phyloP scores from a whole-genome alignment of 176 grass and related monocot species.

The Stipa capillata region DNA sequence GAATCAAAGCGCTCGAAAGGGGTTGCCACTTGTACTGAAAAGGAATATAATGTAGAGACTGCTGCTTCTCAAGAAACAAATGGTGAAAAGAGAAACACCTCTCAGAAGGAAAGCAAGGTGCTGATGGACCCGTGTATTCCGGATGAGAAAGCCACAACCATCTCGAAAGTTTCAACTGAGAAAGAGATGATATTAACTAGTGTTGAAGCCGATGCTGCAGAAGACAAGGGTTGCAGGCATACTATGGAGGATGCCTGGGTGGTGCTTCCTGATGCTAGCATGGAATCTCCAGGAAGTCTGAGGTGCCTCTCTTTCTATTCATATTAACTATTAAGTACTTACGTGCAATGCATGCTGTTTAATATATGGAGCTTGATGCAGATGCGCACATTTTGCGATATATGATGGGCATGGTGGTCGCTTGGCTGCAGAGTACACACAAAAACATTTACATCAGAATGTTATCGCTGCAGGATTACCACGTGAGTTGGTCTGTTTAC shows the following conservation, averaged over 20 bases:
- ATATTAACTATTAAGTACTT: not conserved
- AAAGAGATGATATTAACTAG: slow-evolving; percentile 18
- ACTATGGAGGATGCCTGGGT: slow-evolving; percentile 87
- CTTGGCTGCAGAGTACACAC: slow-evolving; percentile 70
- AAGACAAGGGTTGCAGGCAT: slow-evolving; percentile 86
- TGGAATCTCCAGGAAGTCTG: slow-evolving; percentile 42
- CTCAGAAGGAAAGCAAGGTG: not conserved
- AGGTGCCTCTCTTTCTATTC: slow-evolving; percentile 41
- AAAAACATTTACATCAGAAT: slow-evolving; percentile 75
- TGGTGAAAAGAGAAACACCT: slow-evolving; percentile 4
- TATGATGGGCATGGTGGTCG: slow-evolving; percentile 87
- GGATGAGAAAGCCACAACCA: not conserved
- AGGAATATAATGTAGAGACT: not conserved
- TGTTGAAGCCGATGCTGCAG: slow-evolving; percentile 69
- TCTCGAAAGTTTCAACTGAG: slow-evolving; percentile 12
- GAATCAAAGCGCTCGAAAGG: slow-evolving; percentile 41
- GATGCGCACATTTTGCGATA: slow-evolving; percentile 78
- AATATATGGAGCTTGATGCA: slow-evolving; percentile 15
- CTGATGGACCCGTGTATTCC: not conserved
- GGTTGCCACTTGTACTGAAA: slow-evolving; percentile 6
- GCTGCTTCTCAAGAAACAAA: slow-evolving; percentile 1
- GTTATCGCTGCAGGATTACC: slow-evolving; percentile 88
- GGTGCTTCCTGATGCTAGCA: slow-evolving; percentile 43
- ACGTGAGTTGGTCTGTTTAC: slow-evolving; percentile 99
- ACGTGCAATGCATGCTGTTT: not conserved